Evolutionary conservation across 2,329 filamentous ascomycete genomes (phyloP).

Genomic region (Aureobasidium sp.): DNA sequence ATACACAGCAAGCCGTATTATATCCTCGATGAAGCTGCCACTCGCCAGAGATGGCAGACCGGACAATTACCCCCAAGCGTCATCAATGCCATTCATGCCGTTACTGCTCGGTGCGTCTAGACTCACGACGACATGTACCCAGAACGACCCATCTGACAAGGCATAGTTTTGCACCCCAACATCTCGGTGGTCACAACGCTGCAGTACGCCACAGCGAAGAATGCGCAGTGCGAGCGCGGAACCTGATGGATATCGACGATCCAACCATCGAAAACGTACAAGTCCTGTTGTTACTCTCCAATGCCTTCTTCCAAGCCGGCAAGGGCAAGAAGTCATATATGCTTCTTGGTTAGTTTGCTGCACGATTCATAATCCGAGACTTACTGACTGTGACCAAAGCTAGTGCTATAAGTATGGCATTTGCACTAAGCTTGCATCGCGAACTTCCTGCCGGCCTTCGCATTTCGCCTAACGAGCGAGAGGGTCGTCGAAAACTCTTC

Average conservation of each 20-base stretch:
- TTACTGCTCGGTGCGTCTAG: constrained; percentile 40
- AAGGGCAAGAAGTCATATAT: constrained; percentile 82
- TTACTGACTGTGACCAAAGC: constrained; percentile 39
- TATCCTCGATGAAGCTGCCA: constrained; percentile 69
- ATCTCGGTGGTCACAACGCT: constrained; percentile 56
- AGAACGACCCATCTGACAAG: constrained; percentile 24
- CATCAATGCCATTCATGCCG: constrained; percentile 47
- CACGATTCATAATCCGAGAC: constrained; percentile 23
- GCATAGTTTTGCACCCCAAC: constrained; percentile 61
- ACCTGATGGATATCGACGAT: constrained; percentile 69
- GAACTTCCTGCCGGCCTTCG: constrained; percentile 60
- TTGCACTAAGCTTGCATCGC: constrained; percentile 73
- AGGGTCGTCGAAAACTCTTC: constrained; percentile 72
- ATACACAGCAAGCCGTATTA: constrained; percentile 78
- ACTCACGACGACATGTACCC: constrained; percentile 42
- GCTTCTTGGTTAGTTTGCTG: constrained; percentile 57
- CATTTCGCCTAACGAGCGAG: constrained; percentile 61
- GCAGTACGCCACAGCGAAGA: constrained; percentile 64
- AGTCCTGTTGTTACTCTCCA: constrained; percentile 65
- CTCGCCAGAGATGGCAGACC: constrained; percentile 63
- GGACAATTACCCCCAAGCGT: constrained; percentile 54
- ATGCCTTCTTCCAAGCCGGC: constrained; percentile 69
- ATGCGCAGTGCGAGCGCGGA: constrained; percentile 62
- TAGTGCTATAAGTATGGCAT: constrained; percentile 72
- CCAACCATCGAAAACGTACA: constrained; percentile 74